These are phyloP conservation scores for Microcyclosporella mali DNA, from an alignment of 2,329 filamentous ascomycete species.

Conservation along the genomic window DNA sequence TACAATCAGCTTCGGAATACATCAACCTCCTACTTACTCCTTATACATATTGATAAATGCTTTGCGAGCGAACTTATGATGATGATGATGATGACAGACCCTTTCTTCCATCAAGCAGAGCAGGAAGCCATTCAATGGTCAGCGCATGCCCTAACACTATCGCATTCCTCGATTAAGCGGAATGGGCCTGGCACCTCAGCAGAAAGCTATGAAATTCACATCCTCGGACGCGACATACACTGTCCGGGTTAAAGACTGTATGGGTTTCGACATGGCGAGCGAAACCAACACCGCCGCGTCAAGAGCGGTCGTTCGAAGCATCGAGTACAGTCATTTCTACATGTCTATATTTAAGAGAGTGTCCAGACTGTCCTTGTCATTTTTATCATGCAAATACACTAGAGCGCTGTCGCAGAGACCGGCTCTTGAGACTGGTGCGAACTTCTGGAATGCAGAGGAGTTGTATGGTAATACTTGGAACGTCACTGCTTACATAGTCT, in stretches of 20 bases:
- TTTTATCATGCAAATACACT: not conserved
- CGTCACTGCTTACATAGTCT: slow-evolving; percentile 45
- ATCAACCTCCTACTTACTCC: too few relatives aligned
- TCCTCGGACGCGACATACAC: slow-evolving; percentile 21
- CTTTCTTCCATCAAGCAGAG: too few relatives aligned
- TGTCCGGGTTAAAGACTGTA: slow-evolving; percentile 44
- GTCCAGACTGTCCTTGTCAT: not conserved
- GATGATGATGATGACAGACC: too few relatives aligned
- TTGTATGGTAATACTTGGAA: slow-evolving; percentile 43
- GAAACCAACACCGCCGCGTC: slow-evolving; percentile 33
- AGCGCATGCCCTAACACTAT: too few relatives aligned
- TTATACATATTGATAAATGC: too few relatives aligned
- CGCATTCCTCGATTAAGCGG: slow-evolving; percentile 29
- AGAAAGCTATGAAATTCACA: slow-evolving; percentile 14
- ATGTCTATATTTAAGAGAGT: not conserved
- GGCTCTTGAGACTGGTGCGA: slow-evolving; percentile 32
- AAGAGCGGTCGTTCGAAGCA: slow-evolving; percentile 38
- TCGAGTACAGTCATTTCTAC: slow-evolving; percentile 35
- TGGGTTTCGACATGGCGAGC: slow-evolving; percentile 45
- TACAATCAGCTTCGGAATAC: too few relatives aligned
- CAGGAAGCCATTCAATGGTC: too few relatives aligned
- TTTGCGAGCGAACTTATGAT: too few relatives aligned
- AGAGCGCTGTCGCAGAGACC: too few relatives aligned
- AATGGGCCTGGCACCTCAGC: slow-evolving; percentile 19
- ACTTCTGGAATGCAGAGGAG: slow-evolving; percentile 47